A percentile compares a stretch with the other conserved stretches of the same genome.
Conservation (phyloP, 129 eudicot genomes). For the Escallonia herrerae region DNA sequence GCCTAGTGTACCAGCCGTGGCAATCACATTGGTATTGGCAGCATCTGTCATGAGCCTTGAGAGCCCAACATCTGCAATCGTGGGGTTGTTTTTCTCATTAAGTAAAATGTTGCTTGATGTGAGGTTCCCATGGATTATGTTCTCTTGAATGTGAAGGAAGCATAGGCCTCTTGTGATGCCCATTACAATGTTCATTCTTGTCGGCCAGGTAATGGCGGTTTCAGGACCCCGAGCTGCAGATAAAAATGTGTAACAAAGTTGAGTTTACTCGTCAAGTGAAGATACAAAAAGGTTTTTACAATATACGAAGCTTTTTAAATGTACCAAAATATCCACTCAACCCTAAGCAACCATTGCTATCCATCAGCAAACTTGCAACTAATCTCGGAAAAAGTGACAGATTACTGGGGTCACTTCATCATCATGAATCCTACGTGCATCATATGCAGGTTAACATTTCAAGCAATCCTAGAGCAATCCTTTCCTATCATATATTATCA, state of each 20-base stretch:
- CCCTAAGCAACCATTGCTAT: too few species aligned
- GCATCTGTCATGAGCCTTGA: slow-evolving; percentile 74
- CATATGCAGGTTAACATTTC: too few species aligned
- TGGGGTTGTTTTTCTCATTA: slow-evolving; percentile 51
- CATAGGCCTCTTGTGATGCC: slow-evolving; percentile 76
- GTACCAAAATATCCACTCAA: too few species aligned
- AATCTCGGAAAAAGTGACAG: too few species aligned
- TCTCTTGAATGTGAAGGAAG: slow-evolving; percentile 59
- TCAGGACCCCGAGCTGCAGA: slow-evolving; percentile 82
- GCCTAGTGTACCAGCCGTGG: slow-evolving; percentile 75
- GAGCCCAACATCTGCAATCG: slow-evolving; percentile 77
- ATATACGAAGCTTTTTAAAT: too few species aligned
- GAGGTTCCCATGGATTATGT: slow-evolving; percentile 63
- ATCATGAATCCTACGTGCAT: too few species aligned
- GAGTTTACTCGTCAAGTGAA: too few species aligned
- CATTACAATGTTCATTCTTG: slow-evolving; percentile 65
- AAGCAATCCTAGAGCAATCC: too few species aligned
- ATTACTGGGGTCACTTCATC: too few species aligned
- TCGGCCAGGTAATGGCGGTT: slow-evolving; percentile 62
- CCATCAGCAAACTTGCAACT: too few species aligned
- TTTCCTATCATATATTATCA: too few species aligned
- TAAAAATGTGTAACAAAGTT: neutral
- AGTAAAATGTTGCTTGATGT: slow-evolving; percentile 68
- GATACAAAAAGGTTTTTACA: too few species aligned
- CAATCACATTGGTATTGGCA: slow-evolving; percentile 65